Evolutionary conservation across 1,284 basidiomycete species (phyloP).

Genomic region (Phlebopus sp.): DNA sequence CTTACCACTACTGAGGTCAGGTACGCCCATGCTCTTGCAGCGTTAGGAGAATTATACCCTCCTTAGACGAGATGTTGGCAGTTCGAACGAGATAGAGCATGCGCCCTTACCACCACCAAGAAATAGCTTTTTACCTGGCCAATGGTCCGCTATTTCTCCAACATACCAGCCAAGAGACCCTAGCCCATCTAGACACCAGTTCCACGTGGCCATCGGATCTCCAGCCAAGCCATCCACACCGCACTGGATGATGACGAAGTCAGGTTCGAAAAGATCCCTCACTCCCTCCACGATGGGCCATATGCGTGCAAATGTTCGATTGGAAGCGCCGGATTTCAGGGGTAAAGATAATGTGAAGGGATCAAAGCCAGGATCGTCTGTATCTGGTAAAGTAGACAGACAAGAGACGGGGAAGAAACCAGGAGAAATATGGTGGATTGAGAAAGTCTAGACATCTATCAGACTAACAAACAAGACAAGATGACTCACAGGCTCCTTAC

Average conservation of each 20-base stretch:
- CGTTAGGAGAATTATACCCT: constrained; percentile 81
- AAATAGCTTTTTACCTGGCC: constrained; percentile 60
- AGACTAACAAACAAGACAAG: not conserved
- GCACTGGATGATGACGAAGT: constrained; percentile 82
- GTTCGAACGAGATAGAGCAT: not conserved
- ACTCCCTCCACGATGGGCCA: constrained; percentile 66
- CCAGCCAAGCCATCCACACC: constrained; percentile 85
- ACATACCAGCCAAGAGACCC: constrained; percentile 76
- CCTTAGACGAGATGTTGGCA: constrained; percentile 39
- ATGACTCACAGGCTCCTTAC: constrained; percentile 30
- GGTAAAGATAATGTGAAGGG: constrained; percentile 79
- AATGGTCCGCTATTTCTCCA: constrained; percentile 48
- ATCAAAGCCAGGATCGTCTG: constrained; percentile 41
- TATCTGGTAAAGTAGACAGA: constrained; percentile 49
- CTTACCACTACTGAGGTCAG: constrained; percentile 73
- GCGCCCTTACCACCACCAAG: constrained; percentile 58
- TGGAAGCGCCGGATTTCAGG: constrained; percentile 63
- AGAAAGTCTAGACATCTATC: constrained; percentile 56
- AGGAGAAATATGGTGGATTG: constrained; percentile 77
- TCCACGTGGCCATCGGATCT: constrained; percentile 78
- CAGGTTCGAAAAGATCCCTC: constrained; percentile 64
- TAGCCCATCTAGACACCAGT: constrained; percentile 65
- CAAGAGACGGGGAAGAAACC: constrained; percentile 80
- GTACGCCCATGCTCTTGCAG: constrained; percentile 81
- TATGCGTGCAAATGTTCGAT: constrained; percentile 56